phyloP scores from a whole-genome alignment of 257 asterid species.

The Fraxinus excelsior region DNA sequence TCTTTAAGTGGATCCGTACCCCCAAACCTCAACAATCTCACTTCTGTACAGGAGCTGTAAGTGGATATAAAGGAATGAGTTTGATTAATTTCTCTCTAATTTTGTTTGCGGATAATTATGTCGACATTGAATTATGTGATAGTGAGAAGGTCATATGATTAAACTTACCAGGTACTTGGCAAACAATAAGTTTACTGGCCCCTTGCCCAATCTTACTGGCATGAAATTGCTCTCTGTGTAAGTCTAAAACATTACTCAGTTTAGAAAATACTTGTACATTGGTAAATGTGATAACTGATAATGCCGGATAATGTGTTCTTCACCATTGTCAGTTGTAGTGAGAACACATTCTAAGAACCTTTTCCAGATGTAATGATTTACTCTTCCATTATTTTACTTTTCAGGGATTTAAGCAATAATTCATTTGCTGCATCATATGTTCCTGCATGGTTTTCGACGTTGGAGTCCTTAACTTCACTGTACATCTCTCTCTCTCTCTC shows the following conservation, averaged over 20 bases:
- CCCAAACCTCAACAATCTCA: conserved; percentile 62
- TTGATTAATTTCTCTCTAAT: background rate
- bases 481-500: conserved; percentile 29
- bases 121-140: background rate
- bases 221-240: conserved; percentile 68
- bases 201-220: conserved; percentile 73
- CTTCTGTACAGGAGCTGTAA: conserved; percentile 63
- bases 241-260: conserved; percentile 26
- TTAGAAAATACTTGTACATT: background rate
- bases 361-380: background rate
- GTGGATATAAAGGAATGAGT: conserved; percentile 24
- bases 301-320: background rate
- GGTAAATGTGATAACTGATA: background rate
- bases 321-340: background rate
- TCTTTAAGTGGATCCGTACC: conserved; percentile 61
- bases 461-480: conserved; percentile 72
- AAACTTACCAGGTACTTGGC: conserved; percentile 60
- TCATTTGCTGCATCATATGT: conserved; percentile 51
- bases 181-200: conserved; percentile 67
- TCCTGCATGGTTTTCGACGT: conserved; percentile 63
- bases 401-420: conserved; percentile 91
- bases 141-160: conserved; percentile 7
- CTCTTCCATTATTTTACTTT: conserved; percentile 4
- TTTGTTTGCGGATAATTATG: background rate
- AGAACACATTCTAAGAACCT: background rate